These are phyloP conservation scores for Musa beccarii DNA, from an alignment of 176 grass and related monocot species.

Conservation along the genomic window DNA sequence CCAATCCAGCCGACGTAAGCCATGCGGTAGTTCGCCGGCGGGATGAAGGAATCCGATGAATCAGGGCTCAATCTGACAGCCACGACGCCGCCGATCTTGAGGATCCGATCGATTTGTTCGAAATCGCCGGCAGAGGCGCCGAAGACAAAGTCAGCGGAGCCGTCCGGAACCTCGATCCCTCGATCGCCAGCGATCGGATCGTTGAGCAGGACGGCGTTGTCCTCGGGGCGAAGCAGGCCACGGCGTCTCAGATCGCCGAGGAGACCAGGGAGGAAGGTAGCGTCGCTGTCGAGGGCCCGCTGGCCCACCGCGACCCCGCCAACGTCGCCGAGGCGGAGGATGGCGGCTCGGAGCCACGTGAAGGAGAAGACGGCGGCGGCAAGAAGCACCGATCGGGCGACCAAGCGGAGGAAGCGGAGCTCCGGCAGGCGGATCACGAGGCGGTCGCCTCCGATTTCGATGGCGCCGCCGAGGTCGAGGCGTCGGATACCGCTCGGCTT, in stretches of 20 bases:
- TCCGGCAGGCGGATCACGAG: slow-evolving; percentile 28
- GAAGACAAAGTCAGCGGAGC: slow-evolving; percentile 29
- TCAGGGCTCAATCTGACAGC: slow-evolving; percentile 5
- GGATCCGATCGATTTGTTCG: slow-evolving; percentile 18
- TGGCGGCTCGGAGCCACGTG: slow-evolving; percentile 19
- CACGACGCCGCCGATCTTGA: slow-evolving; percentile 29
- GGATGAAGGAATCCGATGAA: slow-evolving; percentile 8
- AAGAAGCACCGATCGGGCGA: slow-evolving; percentile 27
- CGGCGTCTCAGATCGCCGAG: slow-evolving; percentile 21
- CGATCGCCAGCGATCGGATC: slow-evolving; percentile 11
- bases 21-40: slow-evolving; percentile 31
- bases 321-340: not conserved
- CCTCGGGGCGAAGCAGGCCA: slow-evolving; percentile 19
- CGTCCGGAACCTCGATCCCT: slow-evolving; percentile 4
- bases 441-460: not conserved
- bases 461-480: not conserved
- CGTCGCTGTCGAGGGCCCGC: not conserved
- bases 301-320: not conserved
- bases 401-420: slow-evolving; percentile 7
- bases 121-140: slow-evolving; percentile 9
- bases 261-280: slow-evolving; percentile 15
- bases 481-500: not conserved
- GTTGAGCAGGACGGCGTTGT: slow-evolving; percentile 23
- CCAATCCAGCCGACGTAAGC: slow-evolving; percentile 21
- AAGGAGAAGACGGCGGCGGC: slow-evolving; percentile 26